phyloP scores from a whole-genome alignment of 2,329 filamentous ascomycete species.

The Periconia sp. region DNA sequence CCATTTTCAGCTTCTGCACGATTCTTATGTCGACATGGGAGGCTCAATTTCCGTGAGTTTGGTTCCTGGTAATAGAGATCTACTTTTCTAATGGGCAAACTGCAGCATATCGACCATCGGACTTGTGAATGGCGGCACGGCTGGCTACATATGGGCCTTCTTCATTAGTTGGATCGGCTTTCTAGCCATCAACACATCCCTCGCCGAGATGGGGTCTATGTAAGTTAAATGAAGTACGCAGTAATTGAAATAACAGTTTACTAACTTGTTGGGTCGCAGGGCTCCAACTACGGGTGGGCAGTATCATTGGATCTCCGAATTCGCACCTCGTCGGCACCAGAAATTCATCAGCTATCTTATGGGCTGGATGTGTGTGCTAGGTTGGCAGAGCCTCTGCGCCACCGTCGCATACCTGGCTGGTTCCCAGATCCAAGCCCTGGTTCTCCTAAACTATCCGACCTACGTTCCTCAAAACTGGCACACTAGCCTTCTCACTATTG shows the following conservation, averaged over 20 bases:
- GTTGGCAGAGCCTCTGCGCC: no score
- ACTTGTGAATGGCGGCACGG: slow-evolving; percentile 37
- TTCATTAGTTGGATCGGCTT: slow-evolving; percentile 24
- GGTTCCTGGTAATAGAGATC: no score
- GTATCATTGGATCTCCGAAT: slow-evolving; percentile 38
- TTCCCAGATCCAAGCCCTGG: slow-evolving; percentile 30
- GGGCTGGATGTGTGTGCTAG: slow-evolving; percentile 49
- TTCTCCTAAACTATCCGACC: slow-evolving; percentile 41
- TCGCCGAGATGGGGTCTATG: slow-evolving; percentile 42
- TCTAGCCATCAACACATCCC: slow-evolving; percentile 27
- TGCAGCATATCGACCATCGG: no score
- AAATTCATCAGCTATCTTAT: slow-evolving; percentile 46
- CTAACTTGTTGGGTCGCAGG: no score
- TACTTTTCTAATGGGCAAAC: no score
- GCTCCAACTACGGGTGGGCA: slow-evolving; percentile 33
- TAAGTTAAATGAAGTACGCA: slow-evolving; percentile 3
- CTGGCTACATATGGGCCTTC: slow-evolving; percentile 35
- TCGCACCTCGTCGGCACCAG: slow-evolving; percentile 44
- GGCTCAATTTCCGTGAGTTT: no score
- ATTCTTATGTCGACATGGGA: no score
- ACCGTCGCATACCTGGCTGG: no score
- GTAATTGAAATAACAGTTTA: slow-evolving; percentile 24
- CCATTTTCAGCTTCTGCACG: no score
- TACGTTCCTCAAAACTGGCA: slow-evolving; percentile 54
- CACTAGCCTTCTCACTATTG: slow-evolving; percentile 54